Percentiles rank a stretch among this genome's conserved stretches.
These are phyloP conservation scores for Neonectria coccinea DNA, from an alignment of 2,329 filamentous ascomycete species.

Conservation along the genomic window DNA sequence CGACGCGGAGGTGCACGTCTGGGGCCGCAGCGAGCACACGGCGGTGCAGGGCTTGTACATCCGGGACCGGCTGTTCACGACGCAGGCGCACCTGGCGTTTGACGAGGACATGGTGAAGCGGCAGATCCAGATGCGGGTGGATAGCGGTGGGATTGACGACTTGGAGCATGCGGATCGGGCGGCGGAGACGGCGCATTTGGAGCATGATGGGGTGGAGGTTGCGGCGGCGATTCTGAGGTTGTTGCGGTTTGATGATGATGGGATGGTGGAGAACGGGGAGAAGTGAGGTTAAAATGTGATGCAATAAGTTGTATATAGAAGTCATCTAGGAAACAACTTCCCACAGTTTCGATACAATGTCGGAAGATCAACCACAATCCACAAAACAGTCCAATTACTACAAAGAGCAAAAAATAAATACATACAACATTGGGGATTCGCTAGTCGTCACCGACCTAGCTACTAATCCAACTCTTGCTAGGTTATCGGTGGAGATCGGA, in stretches of 20 bases:
- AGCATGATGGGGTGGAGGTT: slow-evolving; percentile 78
- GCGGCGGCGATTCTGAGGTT: slow-evolving; percentile 74
- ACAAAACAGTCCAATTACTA: not conserved
- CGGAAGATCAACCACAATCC: too few relatives aligned
- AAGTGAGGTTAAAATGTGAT: not conserved
- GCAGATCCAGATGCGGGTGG: slow-evolving; percentile 70
- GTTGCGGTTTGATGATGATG: slow-evolving; percentile 62
- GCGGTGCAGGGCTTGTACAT: slow-evolving; percentile 80
- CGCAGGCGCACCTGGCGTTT: slow-evolving; percentile 86
- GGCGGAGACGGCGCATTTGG: slow-evolving; percentile 68
- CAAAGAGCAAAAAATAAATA: not conserved
- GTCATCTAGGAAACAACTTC: not conserved
- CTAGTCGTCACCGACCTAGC: slow-evolving; percentile 10
- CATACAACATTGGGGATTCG: slow-evolving; percentile 9
- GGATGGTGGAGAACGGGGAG: slow-evolving; percentile 39
- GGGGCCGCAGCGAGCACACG: slow-evolving; percentile 75
- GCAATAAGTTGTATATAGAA: not conserved
- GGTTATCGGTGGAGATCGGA: slow-evolving; percentile 11
- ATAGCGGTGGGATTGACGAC: slow-evolving; percentile 71
- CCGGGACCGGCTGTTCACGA: slow-evolving; percentile 72
- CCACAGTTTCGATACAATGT: not conserved
- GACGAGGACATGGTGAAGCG: slow-evolving; percentile 74
- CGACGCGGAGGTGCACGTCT: slow-evolving; percentile 60
- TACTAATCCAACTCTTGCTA: slow-evolving; percentile 9
- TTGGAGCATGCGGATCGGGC: slow-evolving; percentile 72